Conservation (phyloP, 2,329 filamentous ascomycete species). For the Knufia fluminis region DNA sequence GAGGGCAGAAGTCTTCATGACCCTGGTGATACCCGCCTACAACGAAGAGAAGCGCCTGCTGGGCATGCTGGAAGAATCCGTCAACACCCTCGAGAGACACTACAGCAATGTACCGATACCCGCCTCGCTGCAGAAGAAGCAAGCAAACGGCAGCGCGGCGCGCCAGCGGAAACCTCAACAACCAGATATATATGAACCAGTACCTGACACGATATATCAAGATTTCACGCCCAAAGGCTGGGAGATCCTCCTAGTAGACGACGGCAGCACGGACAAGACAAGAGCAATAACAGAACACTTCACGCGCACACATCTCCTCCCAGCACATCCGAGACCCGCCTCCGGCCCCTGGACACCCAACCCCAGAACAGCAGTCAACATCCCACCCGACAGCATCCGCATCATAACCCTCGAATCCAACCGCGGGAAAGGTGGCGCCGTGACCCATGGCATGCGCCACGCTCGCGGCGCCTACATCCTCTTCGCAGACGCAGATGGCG, state of each 20-base stretch:
- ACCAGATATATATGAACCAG: not conserved
- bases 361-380: constrained; percentile 39
- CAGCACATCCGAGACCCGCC: constrained; percentile 33
- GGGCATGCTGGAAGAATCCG: constrained; percentile 81
- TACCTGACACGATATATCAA: constrained; percentile 3
- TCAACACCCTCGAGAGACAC: constrained; percentile 69
- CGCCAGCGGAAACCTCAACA: constrained; percentile 20
- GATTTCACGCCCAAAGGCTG: constrained; percentile 49
- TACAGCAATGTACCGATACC: constrained; percentile 67
- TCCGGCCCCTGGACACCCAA: constrained; percentile 44
- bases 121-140: constrained; percentile 27
- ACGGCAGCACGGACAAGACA: constrained; percentile 77
- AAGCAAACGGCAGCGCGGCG: constrained; percentile 22
- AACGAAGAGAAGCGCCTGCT: constrained; percentile 80
- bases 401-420: constrained; percentile 72
- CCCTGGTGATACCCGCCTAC: constrained; percentile 87
- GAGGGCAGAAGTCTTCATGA: constrained; percentile 72
- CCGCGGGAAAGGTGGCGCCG: constrained; percentile 87
- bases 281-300: constrained; percentile 72
- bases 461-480: constrained; percentile 79
- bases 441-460: constrained; percentile 91
- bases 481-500: constrained; percentile 93
- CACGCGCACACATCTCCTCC: constrained; percentile 57
- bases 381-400: constrained; percentile 68
- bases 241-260: constrained; percentile 87